Percentiles rank a stretch among this genome's conserved stretches.
Conservation (phyloP, 2,329 filamentous ascomycete genomes). For the Fonsecaea nubica region DNA sequence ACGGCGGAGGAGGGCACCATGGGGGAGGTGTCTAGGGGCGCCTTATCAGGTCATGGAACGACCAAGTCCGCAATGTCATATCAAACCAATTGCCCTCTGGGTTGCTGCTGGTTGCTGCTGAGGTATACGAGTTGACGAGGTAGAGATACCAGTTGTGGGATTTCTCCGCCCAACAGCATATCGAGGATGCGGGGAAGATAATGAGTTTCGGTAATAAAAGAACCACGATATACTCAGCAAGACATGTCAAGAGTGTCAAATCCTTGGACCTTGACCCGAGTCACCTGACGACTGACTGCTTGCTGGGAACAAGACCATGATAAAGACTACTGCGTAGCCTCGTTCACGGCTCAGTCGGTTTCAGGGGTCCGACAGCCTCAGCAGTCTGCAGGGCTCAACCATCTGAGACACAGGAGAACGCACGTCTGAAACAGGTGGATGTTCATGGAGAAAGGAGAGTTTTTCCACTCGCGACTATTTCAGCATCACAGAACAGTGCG, state of each 20-base stretch:
- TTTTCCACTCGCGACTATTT: neutral
- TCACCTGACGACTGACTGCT: too few relatives aligned
- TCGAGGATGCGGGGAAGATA: neutral
- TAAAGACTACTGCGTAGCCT: neutral
- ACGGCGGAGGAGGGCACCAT: neutral
- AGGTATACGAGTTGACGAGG: neutral
- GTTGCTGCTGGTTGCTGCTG: neutral
- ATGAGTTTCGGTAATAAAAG: too few relatives aligned
- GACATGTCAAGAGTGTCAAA: too few relatives aligned
- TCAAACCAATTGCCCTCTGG: neutral
- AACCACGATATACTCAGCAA: too few relatives aligned
- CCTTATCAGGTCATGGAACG: neutral
- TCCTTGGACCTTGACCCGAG: too few relatives aligned
- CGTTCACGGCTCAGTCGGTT: neutral
- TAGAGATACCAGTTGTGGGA: neutral
- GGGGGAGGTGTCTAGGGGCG: neutral
- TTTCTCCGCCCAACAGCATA: neutral
- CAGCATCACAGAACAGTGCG: constrained; percentile 3
- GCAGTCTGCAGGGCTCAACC: neutral
- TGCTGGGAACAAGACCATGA: neutral
- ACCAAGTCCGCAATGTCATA: neutral
- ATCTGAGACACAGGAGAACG: constrained; percentile 28
- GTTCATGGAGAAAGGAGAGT: constrained; percentile 4
- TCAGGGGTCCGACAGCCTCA: neutral
- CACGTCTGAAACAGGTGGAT: constrained; percentile 25